phyloP scores from a whole-genome alignment of 192 early-diverging fungal genomes.

The Bifiguratus adelaidae region DNA sequence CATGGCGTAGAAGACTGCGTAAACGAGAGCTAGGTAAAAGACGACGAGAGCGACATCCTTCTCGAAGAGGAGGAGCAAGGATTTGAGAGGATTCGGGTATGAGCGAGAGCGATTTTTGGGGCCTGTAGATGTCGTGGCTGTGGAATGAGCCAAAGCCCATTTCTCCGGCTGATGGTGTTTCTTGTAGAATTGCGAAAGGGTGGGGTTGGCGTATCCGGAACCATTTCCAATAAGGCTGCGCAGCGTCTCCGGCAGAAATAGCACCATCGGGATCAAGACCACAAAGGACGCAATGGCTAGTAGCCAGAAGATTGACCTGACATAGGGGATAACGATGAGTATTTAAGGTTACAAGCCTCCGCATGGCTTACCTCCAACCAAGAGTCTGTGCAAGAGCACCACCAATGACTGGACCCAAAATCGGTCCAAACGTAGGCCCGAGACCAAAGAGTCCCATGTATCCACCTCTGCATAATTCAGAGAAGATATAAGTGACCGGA shows the following conservation, averaged over 20 bases:
- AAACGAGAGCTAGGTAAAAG: constrained; percentile 14
- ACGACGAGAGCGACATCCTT: constrained; percentile 16
- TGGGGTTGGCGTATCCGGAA: constrained; percentile 19
- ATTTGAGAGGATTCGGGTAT: constrained; percentile 13
- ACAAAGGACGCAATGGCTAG: constrained; percentile 9
- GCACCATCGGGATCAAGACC: constrained; percentile 12
- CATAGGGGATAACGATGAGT: background rate
- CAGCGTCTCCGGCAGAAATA: constrained; percentile 33
- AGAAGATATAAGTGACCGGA: background rate
- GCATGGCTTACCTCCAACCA: constrained; percentile 16
- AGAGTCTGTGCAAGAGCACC: constrained; percentile 12
- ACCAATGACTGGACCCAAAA: constrained; percentile 22
- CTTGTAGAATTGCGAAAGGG: background rate
- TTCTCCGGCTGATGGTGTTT: background rate
- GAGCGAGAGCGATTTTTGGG: constrained; percentile 9
- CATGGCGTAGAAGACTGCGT: constrained; percentile 26
- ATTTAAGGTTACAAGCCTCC: constrained; percentile 5
- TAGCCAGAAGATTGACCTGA: constrained; percentile 28
- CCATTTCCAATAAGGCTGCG: constrained; percentile 26
- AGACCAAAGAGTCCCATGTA: background rate
- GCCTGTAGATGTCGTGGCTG: background rate
- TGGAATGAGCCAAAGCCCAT: constrained; percentile 2
- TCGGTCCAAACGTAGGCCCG: background rate
- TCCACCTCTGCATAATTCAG: background rate
- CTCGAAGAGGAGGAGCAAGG: constrained; percentile 13